Percentiles rank a stretch among this genome's conserved stretches.
phyloP scores from a whole-genome alignment of 495 filamentous ascomycete species.

The Aspergillus homomorphus region DNA sequence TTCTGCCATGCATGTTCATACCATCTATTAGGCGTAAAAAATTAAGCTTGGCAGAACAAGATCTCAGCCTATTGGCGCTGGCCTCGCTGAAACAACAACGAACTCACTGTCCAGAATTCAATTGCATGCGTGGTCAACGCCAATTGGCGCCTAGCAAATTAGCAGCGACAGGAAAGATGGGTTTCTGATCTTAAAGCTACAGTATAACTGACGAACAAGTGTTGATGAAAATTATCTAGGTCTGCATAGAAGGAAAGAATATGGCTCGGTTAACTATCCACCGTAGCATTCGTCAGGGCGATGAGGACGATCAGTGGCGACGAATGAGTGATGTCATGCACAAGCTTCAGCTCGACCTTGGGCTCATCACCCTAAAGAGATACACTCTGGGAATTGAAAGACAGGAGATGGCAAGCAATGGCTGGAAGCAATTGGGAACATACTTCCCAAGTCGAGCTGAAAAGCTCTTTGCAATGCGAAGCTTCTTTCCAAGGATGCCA shows the following conservation, averaged over 20 bases:
- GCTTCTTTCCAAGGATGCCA: background rate
- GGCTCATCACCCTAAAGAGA: background rate
- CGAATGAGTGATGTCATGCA: background rate
- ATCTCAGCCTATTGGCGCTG: no score
- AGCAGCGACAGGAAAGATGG: no score
- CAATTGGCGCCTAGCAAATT: no score
- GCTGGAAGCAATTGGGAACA: background rate
- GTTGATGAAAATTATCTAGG: no score
- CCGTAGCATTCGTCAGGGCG: background rate
- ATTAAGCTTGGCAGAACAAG: no score
- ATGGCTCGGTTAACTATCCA: background rate
- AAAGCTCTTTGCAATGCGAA: background rate
- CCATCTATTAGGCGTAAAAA: no score
- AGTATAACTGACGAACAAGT: no score
- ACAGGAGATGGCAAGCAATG: background rate
- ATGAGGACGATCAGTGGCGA: slow-evolving; percentile 1
- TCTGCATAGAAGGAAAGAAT: background rate
- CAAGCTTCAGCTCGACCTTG: background rate
- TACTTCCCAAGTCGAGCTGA: background rate
- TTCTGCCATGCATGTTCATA: no score
- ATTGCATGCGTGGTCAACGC: no score
- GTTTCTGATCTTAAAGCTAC: no score
- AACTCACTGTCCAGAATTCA: no score
- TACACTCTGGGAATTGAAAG: background rate
- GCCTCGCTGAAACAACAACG: no score